Base-by-base conservation (phyloP, 148 eudicot genomes). In the Silene uniflora region DNA sequence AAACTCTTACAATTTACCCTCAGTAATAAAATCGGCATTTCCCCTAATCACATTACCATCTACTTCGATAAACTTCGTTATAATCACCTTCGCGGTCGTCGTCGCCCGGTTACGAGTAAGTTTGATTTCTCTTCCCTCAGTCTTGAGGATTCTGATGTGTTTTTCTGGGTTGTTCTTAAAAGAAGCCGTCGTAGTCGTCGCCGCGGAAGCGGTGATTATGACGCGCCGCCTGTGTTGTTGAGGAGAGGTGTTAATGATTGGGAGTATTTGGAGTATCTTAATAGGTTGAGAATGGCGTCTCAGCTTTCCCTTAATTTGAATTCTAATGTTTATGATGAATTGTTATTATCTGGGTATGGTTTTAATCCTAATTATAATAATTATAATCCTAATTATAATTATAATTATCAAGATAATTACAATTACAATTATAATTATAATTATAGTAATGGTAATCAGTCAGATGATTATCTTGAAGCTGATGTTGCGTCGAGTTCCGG, bases 11-110 rank as follows among this genome's bases (percentile, higher is more conserved):
- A 87, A 77, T 63, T 80, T 2, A 69, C 81, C 5, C 59, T 93
- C 23, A 79, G 88, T 69, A 70, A 77, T 3, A 81, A 68, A 80
- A 86, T 93, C 81, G 88, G 93, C 0, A 84, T 89, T 42, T 93
- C 96, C 0, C 93, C 89, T 0, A 91, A 88, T 65, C 91, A 91
- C 47, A 86, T 93, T 79, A 86, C 92, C 5, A 88, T 82, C 35
- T 91, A 89, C 74, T 79, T 88, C 73, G 86, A 86, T 64, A 13
- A 19, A 19, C 27, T 42, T 7, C 9, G 44, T 39, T 39, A 21
- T 55, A 62, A 35, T 9, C 27, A 23, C 32, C 29, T 2, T 19
- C 49, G 67, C 35, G 81, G 84, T n/a, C 84, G 88, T 27, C 85
- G 82, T 35, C 75, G 81, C 25, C 90, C 93, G 0, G 81, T 89